Conservation (phyloP, 345 rosid species). For the Pugionium dolabratum region DNA sequence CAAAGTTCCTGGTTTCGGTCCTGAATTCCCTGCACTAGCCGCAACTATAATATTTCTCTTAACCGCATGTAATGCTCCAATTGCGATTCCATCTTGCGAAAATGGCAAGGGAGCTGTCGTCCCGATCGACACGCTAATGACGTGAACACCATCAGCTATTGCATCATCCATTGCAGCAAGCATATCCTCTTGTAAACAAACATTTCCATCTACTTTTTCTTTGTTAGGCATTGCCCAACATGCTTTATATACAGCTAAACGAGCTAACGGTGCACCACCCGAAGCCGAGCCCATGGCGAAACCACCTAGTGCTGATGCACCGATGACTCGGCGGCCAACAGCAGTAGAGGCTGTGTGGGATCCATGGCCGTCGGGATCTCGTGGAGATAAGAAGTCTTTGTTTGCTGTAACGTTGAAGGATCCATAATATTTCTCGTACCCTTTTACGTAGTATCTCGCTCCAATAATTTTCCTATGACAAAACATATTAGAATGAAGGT, state of each 20-base stretch:
- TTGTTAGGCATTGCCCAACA: conserved; percentile 74
- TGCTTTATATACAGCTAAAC: conserved; percentile 72
- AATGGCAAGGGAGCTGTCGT: conserved; percentile 12
- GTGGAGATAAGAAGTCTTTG: conserved; percentile 65
- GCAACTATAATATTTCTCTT: conserved; percentile 62
- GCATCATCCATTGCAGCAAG: conserved; percentile 85
- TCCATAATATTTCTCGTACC: conserved; percentile 48
- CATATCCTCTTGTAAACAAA: conserved; percentile 66
- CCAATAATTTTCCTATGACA: conserved; percentile 74
- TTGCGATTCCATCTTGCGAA: conserved; percentile 50
- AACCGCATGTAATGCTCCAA: conserved; percentile 67
- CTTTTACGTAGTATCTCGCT: conserved; percentile 70
- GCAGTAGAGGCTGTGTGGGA: conserved; percentile 82
- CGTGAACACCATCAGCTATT: conserved; percentile 71
- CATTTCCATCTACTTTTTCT: conserved; percentile 49
- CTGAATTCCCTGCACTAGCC: conserved; percentile 70
- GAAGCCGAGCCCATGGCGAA: conserved; percentile 67
- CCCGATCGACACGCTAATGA: conserved; percentile 73
- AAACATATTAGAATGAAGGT: not conserved
- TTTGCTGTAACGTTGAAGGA: conserved; percentile 50
- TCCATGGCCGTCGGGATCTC: conserved; percentile 85
- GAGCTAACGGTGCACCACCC: conserved; percentile 79
- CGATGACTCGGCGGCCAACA: conserved; percentile 51
- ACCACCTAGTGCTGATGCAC: conserved; percentile 60
- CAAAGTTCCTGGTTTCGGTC: conserved; percentile 61